A percentile compares a stretch with the other conserved stretches of the same genome.
phyloP scores from a whole-genome alignment of 2,329 filamentous ascomycete genomes.

The Hortaea sp. region DNA sequence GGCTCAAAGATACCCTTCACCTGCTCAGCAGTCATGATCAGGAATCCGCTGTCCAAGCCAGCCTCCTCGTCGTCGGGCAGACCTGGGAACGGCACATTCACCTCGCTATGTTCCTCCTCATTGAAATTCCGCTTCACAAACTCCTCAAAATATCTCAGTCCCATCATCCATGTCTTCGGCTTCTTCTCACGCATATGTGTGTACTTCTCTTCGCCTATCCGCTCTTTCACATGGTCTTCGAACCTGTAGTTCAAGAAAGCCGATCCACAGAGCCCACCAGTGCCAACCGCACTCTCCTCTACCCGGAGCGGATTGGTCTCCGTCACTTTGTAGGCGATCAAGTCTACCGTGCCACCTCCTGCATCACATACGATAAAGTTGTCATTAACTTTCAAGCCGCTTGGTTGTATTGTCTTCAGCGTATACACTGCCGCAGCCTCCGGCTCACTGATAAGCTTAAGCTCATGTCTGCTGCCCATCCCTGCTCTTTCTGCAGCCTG shows the following conservation, averaged over 20 bases:
- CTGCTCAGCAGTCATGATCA: constrained; percentile 63
- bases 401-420: constrained; percentile 67
- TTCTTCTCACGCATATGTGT: constrained; percentile 69
- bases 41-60: constrained; percentile 64
- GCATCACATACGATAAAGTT: constrained; percentile 51
- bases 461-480: constrained; percentile 59
- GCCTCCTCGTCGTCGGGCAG: constrained; percentile 66
- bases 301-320: constrained; percentile 61
- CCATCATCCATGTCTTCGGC: constrained; percentile 64
- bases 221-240: constrained; percentile 61
- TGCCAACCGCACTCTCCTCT: constrained; percentile 70
- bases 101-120: constrained; percentile 54
- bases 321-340: constrained; percentile 74
- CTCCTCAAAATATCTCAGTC: constrained; percentile 69
- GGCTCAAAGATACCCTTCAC: constrained; percentile 55
- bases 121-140: constrained; percentile 80
- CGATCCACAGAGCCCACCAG: constrained; percentile 66
- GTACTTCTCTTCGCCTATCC: constrained; percentile 56
- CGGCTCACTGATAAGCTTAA: constrained; percentile 72
- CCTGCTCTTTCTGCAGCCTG: constrained; percentile 69
- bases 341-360: constrained; percentile 53
- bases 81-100: constrained; percentile 70
- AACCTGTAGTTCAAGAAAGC: constrained; percentile 74
- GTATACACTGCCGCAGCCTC: constrained; percentile 74
- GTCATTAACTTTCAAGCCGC: constrained; percentile 58